These are phyloP conservation scores for Colletotrichum cuscutae DNA, from an alignment of 2,329 filamentous ascomycete genomes.

Conservation along the genomic window DNA sequence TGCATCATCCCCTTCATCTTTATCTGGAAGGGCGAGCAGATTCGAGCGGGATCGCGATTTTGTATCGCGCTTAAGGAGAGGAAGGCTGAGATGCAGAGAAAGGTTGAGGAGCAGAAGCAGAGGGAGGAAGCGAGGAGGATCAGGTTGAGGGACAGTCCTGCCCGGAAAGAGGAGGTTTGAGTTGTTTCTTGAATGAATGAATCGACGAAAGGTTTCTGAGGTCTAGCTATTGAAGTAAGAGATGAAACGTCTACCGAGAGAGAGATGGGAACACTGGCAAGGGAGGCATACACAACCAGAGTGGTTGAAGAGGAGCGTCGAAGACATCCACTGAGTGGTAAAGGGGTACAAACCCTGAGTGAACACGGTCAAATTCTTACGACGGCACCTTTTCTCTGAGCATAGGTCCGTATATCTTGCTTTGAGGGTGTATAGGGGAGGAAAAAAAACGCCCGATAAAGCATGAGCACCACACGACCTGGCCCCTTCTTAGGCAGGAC, in stretches of 20 bases:
- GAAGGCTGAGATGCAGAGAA: conserved; percentile 57
- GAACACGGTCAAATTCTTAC: background rate
- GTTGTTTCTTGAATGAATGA: background rate
- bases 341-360: background rate
- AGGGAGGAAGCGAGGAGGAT: conserved; percentile 36
- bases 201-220: background rate
- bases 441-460: no score
- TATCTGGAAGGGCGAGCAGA: conserved; percentile 63
- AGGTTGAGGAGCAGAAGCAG: conserved; percentile 48
- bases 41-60: conserved; percentile 68
- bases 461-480: background rate
- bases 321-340: background rate
- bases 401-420: background rate
- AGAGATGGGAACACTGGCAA: background rate
- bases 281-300: background rate
- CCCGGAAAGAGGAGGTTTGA: conserved; percentile 13
- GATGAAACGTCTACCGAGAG: no score
- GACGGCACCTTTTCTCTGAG: background rate
- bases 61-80: conserved; percentile 67
- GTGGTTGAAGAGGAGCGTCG: background rate
- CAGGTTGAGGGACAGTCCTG: background rate
- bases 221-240: no score
- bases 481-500: background rate
- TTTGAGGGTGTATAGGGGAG: background rate
- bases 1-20: conserved; percentile 63